Base-by-base conservation (phyloP, 306 rosid genomes). In the Crotalaria pallida region DNA sequence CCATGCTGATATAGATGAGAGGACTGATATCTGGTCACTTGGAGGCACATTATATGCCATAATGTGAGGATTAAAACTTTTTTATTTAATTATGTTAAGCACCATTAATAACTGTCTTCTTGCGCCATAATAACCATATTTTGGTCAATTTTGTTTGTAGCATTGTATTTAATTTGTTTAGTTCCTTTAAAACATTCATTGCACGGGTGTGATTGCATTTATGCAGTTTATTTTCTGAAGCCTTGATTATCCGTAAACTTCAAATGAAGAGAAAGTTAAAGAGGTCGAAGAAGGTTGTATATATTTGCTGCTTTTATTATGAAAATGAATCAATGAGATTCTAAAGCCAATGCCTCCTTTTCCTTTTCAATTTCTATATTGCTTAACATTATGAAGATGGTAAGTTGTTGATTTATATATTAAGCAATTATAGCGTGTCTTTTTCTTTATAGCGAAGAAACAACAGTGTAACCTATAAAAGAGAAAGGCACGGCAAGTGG, bases 21-120 rank as follows among this genome's bases (percentile, higher is more conserved):
- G 99, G 85, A 95, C 96, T 77, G 99, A 95, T 55, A 67, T 95
- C 51, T 95, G 99, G 97, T 95, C 99, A 6, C 78, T 95, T 34
- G 99, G 99, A 82, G 91, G 97, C 90, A 95, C 99, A 69, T 75
- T 95, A 71, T 95, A 95, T 85, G 96, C 96, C 4, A 95, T 91
- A 84, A 87, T 95, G 99, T 95, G 34, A 91, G 97, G 34, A 75
- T 38, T 58, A 45, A 45, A 48, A 71, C 63, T 34, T 53, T 73
- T 73, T 4, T 67, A 22, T 22, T 36, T 51, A 26, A 15, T 63
- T 34, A 3, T 49, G 15, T 31, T 67, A 12, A 21, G 2, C 12
- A 43, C 22, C 55, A 52, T 4, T 75, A 10, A 19, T 21, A 29
- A 55, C 17, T 3, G 50, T 72, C 72, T 75, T 59, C 5, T 19